Conservation (phyloP, 306 rosid species). For the Abrus pulchellus region DNA sequence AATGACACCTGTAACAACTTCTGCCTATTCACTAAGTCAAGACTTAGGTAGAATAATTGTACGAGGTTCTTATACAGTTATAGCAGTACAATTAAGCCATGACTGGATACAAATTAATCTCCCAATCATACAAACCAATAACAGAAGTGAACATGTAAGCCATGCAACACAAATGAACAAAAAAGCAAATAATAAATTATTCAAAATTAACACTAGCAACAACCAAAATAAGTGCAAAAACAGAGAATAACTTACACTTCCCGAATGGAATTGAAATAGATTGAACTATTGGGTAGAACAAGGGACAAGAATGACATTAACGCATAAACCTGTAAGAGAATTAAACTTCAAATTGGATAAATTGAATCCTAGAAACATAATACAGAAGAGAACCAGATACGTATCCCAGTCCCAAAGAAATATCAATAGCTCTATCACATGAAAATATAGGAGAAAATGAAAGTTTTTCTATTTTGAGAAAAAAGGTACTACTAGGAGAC, state of each 20-base stretch:
- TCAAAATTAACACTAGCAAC: conserved; percentile 10
- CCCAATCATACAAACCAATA: conserved; percentile 27
- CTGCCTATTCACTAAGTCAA: background rate
- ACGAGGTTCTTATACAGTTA: background rate
- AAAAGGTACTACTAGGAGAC: background rate
- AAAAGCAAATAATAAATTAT: conserved; percentile 34
- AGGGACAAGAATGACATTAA: conserved; percentile 86
- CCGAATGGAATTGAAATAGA: conserved; percentile 81
- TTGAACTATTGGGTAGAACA: conserved; percentile 71
- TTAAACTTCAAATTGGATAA: conserved; percentile 16
- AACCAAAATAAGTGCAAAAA: conserved; percentile 2
- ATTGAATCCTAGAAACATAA: conserved; percentile 14
- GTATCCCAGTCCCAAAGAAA: conserved; percentile 3
- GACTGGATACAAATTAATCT: conserved; percentile 3
- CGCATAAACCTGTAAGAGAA: conserved; percentile 77
- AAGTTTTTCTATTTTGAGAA: background rate
- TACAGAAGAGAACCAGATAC: conserved; percentile 30
- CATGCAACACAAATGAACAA: background rate
- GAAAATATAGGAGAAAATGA: background rate
- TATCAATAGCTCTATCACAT: background rate
- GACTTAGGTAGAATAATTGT: background rate
- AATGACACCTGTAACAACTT: background rate
- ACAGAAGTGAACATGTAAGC: conserved; percentile 20
- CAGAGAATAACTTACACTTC: conserved; percentile 79
- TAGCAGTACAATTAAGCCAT: background rate